Evolutionary conservation across 305 asterid species (phyloP).

Genomic region (Fraxinus greggii): DNA sequence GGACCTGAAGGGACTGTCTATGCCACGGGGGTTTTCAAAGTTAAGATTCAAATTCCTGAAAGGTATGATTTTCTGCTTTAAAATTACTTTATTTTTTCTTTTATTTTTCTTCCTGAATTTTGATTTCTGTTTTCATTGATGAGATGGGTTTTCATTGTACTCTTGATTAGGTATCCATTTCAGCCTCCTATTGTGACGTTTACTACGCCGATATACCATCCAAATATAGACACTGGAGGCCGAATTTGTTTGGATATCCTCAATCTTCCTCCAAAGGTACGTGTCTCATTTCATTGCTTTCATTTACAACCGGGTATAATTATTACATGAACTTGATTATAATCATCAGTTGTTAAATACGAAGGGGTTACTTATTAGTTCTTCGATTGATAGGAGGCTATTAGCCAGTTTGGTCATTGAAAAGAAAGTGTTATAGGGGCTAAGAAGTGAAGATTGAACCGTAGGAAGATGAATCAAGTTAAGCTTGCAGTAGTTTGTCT

Average conservation of each 20-base stretch:
- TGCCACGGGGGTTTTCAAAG: slow-evolving; percentile 61
- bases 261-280: slow-evolving; percentile 89
- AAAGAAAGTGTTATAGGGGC: background rate
- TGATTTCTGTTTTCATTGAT: background rate
- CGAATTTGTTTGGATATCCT: slow-evolving; percentile 92
- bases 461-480: background rate
- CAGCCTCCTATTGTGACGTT: slow-evolving; percentile 86
- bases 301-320: background rate
- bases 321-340: background rate
- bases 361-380: background rate
- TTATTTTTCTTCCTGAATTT: background rate
- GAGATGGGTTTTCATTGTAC: slow-evolving; percentile 13
- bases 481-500: background rate
- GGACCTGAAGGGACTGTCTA: slow-evolving; percentile 82
- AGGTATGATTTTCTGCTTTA: slow-evolving; percentile 36
- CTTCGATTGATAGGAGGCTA: background rate
- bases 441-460: background rate
- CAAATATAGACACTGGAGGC: slow-evolving; percentile 81
- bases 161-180: slow-evolving; percentile 64
- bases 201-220: slow-evolving; percentile 75
- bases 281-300: background rate
- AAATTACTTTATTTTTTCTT: background rate
- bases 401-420: background rate
- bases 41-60: slow-evolving; percentile 72
- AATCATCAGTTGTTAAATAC: background rate